Conservation (phyloP, 768 basidiomycete genomes). For the Termitomyces sp. region DNA sequence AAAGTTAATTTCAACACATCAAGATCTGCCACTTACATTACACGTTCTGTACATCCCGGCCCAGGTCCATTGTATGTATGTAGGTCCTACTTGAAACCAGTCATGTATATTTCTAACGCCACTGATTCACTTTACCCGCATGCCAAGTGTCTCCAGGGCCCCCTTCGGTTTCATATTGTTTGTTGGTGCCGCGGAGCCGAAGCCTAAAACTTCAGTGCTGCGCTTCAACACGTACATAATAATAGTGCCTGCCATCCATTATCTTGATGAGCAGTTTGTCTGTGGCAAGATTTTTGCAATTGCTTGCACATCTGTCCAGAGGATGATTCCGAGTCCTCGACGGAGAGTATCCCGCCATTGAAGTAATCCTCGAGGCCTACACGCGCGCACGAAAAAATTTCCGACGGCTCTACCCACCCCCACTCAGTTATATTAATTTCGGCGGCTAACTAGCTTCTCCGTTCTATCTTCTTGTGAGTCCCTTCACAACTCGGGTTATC, state of each 20-base stretch:
- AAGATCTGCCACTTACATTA: background rate
- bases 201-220: background rate
- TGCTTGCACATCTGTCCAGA: background rate
- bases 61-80: slow-evolving; percentile 15
- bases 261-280: background rate
- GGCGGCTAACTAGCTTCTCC: background rate
- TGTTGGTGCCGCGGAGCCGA: background rate
- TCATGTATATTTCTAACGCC: background rate
- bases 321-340: background rate
- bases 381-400: too few relatives aligned
- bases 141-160: too few relatives aligned
- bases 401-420: background rate
- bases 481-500: background rate
- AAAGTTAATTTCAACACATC: background rate
- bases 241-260: background rate
- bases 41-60: slow-evolving; percentile 32
- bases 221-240: too few relatives aligned
- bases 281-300: background rate
- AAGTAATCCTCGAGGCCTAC: background rate
- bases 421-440: background rate
- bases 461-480: background rate
- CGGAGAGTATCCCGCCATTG: background rate
- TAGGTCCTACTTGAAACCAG: slow-evolving; percentile 8
- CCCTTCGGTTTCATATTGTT: background rate
- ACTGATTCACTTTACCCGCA: background rate